Evolutionary conservation across 2,329 filamentous ascomycete genomes (phyloP).

Genomic region (Colletotrichum falcatum): DNA sequence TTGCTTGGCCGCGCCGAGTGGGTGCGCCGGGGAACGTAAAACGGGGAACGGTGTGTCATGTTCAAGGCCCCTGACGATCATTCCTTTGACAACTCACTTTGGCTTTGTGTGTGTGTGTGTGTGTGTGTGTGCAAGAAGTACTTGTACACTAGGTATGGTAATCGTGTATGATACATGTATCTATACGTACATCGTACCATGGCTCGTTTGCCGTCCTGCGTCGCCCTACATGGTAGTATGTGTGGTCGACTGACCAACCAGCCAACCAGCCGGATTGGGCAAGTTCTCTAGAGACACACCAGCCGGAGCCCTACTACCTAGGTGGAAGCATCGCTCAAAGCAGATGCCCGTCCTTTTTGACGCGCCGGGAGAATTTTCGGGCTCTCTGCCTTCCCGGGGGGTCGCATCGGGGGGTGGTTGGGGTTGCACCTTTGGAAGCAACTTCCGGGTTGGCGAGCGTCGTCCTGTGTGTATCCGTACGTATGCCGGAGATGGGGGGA

Average conservation of each 20-base stretch:
- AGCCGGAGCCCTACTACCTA: background rate
- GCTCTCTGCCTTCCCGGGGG: background rate
- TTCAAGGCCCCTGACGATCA: constrained; percentile 38
- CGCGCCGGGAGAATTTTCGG: background rate
- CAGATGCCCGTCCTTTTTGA: background rate
- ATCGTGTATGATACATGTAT: background rate
- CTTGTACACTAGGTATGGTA: background rate
- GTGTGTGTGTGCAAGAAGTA: background rate
- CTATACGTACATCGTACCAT: background rate
- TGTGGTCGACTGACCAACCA: constrained; percentile 20
- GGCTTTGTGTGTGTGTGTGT: background rate
- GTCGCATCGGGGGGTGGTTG: background rate
- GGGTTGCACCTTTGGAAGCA: background rate
- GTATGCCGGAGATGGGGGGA: background rate
- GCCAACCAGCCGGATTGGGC: background rate
- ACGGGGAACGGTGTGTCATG: constrained; percentile 26
- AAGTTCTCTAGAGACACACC: background rate
- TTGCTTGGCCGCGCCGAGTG: background rate
- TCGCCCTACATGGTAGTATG: background rate
- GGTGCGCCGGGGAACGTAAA: constrained; percentile 35
- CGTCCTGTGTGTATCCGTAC: background rate
- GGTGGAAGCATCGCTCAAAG: background rate
- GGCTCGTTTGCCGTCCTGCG: background rate
- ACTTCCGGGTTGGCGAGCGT: background rate
- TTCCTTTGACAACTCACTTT: background rate